These are phyloP conservation scores for Kluyveromyces marxianus DNA, from an alignment of 1,139 yeast species.

Conservation along the genomic window DNA sequence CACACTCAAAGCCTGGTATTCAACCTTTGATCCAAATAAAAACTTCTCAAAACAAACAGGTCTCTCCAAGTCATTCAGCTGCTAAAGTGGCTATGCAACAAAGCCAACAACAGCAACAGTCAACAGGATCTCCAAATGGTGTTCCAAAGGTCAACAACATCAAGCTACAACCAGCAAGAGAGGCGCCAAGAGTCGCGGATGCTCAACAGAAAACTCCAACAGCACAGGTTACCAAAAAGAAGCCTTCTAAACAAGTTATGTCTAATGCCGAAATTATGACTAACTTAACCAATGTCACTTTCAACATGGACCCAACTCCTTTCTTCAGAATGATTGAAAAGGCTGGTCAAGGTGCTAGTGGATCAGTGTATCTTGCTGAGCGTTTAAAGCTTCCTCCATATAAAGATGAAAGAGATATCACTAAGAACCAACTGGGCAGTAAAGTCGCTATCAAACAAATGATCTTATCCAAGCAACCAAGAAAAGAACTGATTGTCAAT, in stretches of 20 bases:
- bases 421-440: conserved; percentile 28
- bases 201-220: conserved; percentile 26
- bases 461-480: conserved; percentile 87
- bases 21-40: neutral
- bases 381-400: conserved; percentile 39
- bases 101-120: conserved; percentile 8
- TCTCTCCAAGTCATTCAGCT: conserved; percentile 12
- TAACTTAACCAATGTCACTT: conserved; percentile 76
- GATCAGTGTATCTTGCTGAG: conserved; percentile 87
- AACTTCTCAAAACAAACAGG: conserved; percentile 1
- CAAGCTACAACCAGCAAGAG: conserved; percentile 26
- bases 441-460: conserved; percentile 90
- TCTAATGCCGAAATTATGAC: conserved; percentile 83
- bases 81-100: conserved; percentile 19
- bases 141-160: conserved; percentile 9
- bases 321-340: conserved; percentile 81
- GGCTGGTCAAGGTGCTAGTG: conserved; percentile 99
- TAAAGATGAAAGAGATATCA: conserved; percentile 15
- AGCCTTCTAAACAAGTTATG: conserved; percentile 64
- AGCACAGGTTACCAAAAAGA: conserved; percentile 36
- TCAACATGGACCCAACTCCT: conserved; percentile 75
- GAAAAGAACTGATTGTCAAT: conserved; percentile 88
- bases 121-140: conserved; percentile 6
- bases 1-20: neutral
- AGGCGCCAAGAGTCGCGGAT: conserved; percentile 31